phyloP scores from a whole-genome alignment of 2,329 filamentous ascomycete genomes.

The Aspergillus sp. region DNA sequence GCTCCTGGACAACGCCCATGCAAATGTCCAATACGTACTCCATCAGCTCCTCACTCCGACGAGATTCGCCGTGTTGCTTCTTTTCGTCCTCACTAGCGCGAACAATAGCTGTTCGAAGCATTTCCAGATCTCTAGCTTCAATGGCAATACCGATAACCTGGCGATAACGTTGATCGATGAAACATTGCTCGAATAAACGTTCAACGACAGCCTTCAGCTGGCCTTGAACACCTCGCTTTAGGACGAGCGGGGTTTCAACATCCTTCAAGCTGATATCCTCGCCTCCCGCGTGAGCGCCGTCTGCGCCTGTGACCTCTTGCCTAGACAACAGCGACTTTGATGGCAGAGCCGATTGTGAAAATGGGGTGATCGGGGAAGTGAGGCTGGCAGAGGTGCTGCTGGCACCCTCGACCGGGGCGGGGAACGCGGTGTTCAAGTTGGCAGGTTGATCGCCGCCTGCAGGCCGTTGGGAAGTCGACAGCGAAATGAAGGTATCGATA shows the following conservation, averaged over 20 bases:
- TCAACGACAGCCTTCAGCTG: slow-evolving; percentile 83
- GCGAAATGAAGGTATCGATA: slow-evolving; percentile 92
- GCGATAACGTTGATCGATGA: slow-evolving; percentile 81
- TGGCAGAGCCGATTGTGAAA: slow-evolving; percentile 88
- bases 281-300: slow-evolving; percentile 55
- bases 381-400: slow-evolving; percentile 65
- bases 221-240: slow-evolving; percentile 72
- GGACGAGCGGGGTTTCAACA: slow-evolving; percentile 61
- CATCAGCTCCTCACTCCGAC: slow-evolving; percentile 85
- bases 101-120: slow-evolving; percentile 82
- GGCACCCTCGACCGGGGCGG: slow-evolving; percentile 63
- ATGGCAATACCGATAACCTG: slow-evolving; percentile 97
- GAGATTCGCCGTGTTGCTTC: slow-evolving; percentile 57
- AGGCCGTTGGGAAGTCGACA: slow-evolving; percentile 61
- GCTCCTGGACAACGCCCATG: slow-evolving; percentile 96
- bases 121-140: slow-evolving; percentile 87
- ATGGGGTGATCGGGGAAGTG: slow-evolving; percentile 87
- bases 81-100: slow-evolving; percentile 86
- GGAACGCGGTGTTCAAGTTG: slow-evolving; percentile 79
- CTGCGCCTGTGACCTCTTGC: slow-evolving; percentile 63
- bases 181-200: slow-evolving; percentile 86
- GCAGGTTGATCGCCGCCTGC: slow-evolving; percentile 55
- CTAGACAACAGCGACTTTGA: slow-evolving; percentile 95
- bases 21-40: slow-evolving; percentile 95
- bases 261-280: slow-evolving; percentile 56